phyloP scores from a whole-genome alignment of 1,139 yeast genomes.

The Pichia sp. region DNA sequence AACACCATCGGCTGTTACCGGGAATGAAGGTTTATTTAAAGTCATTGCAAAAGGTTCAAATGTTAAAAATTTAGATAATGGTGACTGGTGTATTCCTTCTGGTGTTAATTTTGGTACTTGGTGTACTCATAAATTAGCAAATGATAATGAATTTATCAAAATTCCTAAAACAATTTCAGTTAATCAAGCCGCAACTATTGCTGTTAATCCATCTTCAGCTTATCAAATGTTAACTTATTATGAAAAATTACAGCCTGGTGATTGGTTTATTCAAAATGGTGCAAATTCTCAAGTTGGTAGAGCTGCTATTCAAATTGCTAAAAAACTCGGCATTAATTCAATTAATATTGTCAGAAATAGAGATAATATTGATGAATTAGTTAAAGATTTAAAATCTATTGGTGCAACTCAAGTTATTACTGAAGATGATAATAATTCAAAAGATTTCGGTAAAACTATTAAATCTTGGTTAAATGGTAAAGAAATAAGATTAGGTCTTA shows the following conservation, averaged over 20 bases:
- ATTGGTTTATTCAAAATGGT: conserved; percentile 95
- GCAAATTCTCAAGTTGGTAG: conserved; percentile 97
- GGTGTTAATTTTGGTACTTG: conserved; percentile 86
- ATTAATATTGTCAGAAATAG: conserved; percentile 86
- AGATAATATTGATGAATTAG: conserved; percentile 60
- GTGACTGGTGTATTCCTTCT: conserved; percentile 94
- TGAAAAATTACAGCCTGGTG: conserved; percentile 50
- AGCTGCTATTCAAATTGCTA: conserved; percentile 83
- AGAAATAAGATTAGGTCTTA: conserved; percentile 68
- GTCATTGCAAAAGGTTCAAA: conserved; percentile 63
- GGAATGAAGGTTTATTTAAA: conserved; percentile 92
- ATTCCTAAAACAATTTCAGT: conserved; percentile 41
- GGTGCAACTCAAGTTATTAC: conserved; percentile 93
- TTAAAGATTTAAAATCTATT: conserved; percentile 46
- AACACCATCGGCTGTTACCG: conserved; percentile 71
- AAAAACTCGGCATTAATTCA: conserved; percentile 71
- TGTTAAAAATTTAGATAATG: conserved; percentile 45
- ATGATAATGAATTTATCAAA: conserved; percentile 44
- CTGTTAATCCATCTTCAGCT: conserved; percentile 92
- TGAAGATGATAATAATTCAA: conserved; percentile 72
- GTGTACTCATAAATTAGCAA: conserved; percentile 75
- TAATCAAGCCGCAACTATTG: conserved; percentile 80
- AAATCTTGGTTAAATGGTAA: conserved; percentile 58
- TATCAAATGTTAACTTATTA: conserved; percentile 79
- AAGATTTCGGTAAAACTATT: conserved; percentile 54